Conservation (phyloP, 164 flowering plant species). For the Chimonanthus salicifolius region DNA sequence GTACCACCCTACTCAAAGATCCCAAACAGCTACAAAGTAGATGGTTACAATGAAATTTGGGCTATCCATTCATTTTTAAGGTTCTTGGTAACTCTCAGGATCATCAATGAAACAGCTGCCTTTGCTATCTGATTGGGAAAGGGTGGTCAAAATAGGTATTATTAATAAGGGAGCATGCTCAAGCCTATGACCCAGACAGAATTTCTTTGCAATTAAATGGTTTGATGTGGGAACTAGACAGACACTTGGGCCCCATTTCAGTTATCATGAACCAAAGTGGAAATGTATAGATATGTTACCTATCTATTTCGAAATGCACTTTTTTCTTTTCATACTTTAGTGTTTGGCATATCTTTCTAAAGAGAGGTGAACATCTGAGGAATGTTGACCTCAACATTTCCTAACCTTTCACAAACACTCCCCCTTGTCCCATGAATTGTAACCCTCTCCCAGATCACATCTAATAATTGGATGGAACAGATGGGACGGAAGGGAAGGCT, state of each 20-base stretch:
- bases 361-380: too few species aligned
- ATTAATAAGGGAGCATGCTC: too few species aligned
- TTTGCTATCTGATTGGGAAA: neutral
- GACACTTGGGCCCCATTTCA: neutral
- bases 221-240: neutral
- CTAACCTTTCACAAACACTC: too few species aligned
- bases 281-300: neutral
- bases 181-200: neutral
- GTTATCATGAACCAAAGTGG: neutral
- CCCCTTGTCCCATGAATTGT: too few species aligned
- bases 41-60: neutral
- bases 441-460: too few species aligned
- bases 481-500: too few species aligned
- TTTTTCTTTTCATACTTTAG: neutral
- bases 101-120: neutral
- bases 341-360: too few species aligned
- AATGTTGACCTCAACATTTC: too few species aligned
- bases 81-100: neutral
- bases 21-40: neutral
- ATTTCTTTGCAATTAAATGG: too few species aligned
- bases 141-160: neutral
- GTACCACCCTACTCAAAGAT: neutral
- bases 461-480: too few species aligned
- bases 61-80: neutral
- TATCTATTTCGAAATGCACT: neutral